Evolutionary conservation across 2,329 filamentous ascomycete species (phyloP), one percentile per base, ranked within the genome.

Genomic region (Cordyceps farinosa): DNA sequence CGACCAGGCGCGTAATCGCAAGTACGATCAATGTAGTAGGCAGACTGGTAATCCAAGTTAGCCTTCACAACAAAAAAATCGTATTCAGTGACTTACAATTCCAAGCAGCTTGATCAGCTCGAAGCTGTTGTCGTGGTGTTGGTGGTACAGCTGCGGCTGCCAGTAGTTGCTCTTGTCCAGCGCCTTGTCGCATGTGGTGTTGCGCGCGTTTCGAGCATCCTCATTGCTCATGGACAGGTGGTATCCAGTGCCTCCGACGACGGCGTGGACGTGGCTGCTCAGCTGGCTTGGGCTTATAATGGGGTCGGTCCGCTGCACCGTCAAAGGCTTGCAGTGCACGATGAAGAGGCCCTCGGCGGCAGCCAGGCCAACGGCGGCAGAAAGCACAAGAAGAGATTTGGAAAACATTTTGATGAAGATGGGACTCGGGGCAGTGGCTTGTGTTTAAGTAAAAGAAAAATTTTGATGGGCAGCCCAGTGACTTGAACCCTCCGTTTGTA

Each of bases 131-230:
- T 87, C 82, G 53, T 80, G 69, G 52, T 81, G 78, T 64, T 82
- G 74, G 62, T 78, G 78, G 66, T 74, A 77, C 1, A 90, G 75
- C 65, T 79, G 79, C 0, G 88, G 87, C 15, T 84, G 84, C 88
- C 88, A 90, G 75, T 91, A 90, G 69, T 85, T 88, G 62, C 83
- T 88, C 64, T 84, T 76, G 72, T 90, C 87, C 66, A 84, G 76
- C 34, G 79, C 78, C 60, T 87, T 86, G 40, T 80, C 79, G 73
- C 88, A 90, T 5, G 87, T 87, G 1, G 87, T 87, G 72, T 88
- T 90, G 7, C 80, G 80, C 1, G 84, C 82, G 29, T 72, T 72
- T 61, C 78, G 75, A 15, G 83, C 82, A 36, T 79, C 75, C 7
- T 78, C 75, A 68, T 82, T 87, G 62, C 75, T 77, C 78, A 85